phyloP scores from a whole-genome alignment of 2,329 filamentous ascomycete genomes.

The Bipolaris oryzae region DNA sequence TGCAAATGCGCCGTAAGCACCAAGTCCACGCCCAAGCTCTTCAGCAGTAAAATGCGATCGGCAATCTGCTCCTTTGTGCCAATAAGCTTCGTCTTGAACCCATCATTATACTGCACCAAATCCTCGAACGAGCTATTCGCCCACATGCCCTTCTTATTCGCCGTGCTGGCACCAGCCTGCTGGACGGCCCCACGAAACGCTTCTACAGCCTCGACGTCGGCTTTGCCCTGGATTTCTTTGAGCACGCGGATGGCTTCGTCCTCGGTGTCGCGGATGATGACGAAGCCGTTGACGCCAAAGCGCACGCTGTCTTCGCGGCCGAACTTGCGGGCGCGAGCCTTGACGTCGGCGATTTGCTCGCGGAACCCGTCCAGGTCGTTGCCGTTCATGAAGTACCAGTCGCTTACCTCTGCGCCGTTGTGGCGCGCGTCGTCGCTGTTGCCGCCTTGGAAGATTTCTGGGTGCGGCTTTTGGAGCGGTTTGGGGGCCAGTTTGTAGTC shows the following conservation, averaged over 20 bases:
- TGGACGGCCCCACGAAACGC: slow-evolving; percentile 58
- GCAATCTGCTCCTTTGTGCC: slow-evolving; percentile 60
- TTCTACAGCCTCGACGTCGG: slow-evolving; percentile 57
- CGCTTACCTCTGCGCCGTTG: slow-evolving; percentile 56
- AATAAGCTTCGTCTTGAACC: slow-evolving; percentile 62
- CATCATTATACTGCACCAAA: slow-evolving; percentile 62
- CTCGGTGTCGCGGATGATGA: slow-evolving; percentile 58
- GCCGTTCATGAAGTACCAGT: slow-evolving; percentile 65
- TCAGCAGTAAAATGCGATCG: slow-evolving; percentile 56
- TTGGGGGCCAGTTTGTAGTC: slow-evolving; percentile 59
- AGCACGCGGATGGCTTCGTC: slow-evolving; percentile 58
- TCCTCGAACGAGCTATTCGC: slow-evolving; percentile 59
- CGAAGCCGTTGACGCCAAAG: slow-evolving; percentile 60
- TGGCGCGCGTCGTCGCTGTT: slow-evolving; percentile 59
- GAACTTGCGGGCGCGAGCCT: slow-evolving; percentile 53
- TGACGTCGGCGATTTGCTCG: slow-evolving; percentile 58
- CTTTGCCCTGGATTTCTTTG: slow-evolving; percentile 61
- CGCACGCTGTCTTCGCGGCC: slow-evolving; percentile 54
- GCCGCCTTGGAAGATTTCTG: slow-evolving; percentile 61
- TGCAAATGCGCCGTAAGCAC: slow-evolving; percentile 58
- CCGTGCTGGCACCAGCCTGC: slow-evolving; percentile 57
- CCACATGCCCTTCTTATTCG: slow-evolving; percentile 61
- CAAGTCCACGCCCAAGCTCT: slow-evolving; percentile 54
- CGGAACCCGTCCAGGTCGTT: slow-evolving; percentile 61
- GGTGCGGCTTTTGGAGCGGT: slow-evolving; percentile 57